phyloP scores from a whole-genome alignment of 1,284 basidiomycete species.

The Melampsora medusae region DNA sequence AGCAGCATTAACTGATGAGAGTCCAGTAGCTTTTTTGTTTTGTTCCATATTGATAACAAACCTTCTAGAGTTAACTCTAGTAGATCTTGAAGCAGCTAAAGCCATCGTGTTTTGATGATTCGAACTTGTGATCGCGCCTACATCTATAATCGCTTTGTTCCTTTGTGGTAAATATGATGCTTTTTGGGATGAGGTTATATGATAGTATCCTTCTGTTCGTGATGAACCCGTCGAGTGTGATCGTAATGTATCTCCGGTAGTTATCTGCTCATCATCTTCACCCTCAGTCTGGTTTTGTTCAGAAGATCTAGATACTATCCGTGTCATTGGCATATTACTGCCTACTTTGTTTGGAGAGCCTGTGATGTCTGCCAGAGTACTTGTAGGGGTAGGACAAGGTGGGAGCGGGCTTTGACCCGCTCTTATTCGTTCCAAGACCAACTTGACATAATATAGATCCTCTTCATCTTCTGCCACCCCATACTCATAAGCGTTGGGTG shows the following conservation, averaged over 20 bases:
- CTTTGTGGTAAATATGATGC: constrained; percentile 70
- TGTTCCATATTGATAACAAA: constrained; percentile 92
- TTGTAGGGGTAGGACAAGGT: constrained; percentile 45
- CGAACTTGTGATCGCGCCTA: constrained; percentile 58
- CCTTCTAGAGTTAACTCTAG: constrained; percentile 88
- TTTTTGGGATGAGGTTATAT: constrained; percentile 87
- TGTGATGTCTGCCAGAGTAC: neutral
- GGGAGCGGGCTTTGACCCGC: constrained; percentile 49
- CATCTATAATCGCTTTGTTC: constrained; percentile 60
- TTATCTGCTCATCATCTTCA: constrained; percentile 41
- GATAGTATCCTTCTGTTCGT: constrained; percentile 90
- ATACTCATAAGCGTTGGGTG: constrained; percentile 62
- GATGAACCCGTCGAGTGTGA: constrained; percentile 77
- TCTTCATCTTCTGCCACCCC: constrained; percentile 81
- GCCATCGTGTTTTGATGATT: constrained; percentile 57
- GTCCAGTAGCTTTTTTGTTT: constrained; percentile 66
- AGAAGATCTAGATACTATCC: neutral
- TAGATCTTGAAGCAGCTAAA: constrained; percentile 79
- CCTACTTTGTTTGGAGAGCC: constrained; percentile 31
- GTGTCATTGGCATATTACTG: constrained; percentile 48
- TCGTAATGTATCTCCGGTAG: constrained; percentile 43
- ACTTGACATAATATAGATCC: constrained; percentile 78
- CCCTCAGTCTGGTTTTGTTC: constrained; percentile 54
- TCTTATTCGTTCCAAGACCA: constrained; percentile 61
- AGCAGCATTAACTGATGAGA: constrained; percentile 41